Evolutionary conservation across 805 yeast species (phyloP).

Genomic region (Yamadazyma ubonensis): DNA sequence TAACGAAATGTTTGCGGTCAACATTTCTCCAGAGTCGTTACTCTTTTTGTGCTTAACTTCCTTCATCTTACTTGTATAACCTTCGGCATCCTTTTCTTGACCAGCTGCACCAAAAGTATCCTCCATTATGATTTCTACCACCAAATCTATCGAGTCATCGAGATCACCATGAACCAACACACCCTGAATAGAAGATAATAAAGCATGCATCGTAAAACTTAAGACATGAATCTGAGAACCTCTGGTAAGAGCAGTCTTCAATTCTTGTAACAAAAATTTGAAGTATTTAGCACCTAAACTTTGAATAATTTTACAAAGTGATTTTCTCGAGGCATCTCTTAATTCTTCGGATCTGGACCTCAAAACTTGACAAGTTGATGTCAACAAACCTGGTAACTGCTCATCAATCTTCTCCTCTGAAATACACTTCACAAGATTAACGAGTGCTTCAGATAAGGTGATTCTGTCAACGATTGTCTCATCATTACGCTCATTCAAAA

Average conservation of each 20-base stretch:
- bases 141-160: slow-evolving; percentile 58
- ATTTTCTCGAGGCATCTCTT: slow-evolving; percentile 81
- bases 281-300: slow-evolving; percentile 74
- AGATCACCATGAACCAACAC: slow-evolving; percentile 65
- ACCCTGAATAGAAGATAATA: slow-evolving; percentile 54
- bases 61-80: slow-evolving; percentile 78
- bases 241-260: slow-evolving; percentile 72
- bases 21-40: slow-evolving; percentile 79
- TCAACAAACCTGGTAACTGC: slow-evolving; percentile 77
- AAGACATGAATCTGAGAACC: slow-evolving; percentile 94
- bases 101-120: slow-evolving; percentile 91
- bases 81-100: slow-evolving; percentile 92
- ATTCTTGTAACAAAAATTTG: slow-evolving; percentile 71
- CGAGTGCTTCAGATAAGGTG: slow-evolving; percentile 78
- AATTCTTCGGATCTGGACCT: slow-evolving; percentile 83
- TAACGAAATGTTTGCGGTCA: slow-evolving; percentile 64
- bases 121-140: slow-evolving; percentile 81
- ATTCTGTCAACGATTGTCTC: slow-evolving; percentile 74
- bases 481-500: slow-evolving; percentile 66
- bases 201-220: slow-evolving; percentile 79
- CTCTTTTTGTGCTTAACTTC: slow-evolving; percentile 90
- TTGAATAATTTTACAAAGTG: slow-evolving; percentile 61
- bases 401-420: slow-evolving; percentile 52
- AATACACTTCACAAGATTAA: slow-evolving; percentile 63
- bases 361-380: slow-evolving; percentile 84